These are phyloP conservation scores for Citeromyces nyonsensis DNA, from an alignment of 805 yeast genomes.

Conservation along the genomic window DNA sequence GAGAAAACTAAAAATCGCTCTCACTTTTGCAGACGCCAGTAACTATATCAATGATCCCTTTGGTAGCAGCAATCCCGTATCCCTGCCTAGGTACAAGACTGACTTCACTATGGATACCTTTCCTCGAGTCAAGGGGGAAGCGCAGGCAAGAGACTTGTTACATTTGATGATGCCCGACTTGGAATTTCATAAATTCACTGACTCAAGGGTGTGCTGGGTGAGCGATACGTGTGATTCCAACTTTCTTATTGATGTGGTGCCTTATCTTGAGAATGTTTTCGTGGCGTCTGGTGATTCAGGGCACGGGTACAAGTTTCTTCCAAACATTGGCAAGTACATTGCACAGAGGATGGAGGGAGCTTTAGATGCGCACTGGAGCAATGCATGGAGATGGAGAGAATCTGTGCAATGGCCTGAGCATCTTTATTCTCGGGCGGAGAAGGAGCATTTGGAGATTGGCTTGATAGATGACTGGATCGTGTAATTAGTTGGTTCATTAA, in stretches of 20 bases:
- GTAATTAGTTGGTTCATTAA: no score
- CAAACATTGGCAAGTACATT: constrained; percentile 23
- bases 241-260: constrained; percentile 19
- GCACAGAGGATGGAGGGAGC: constrained; percentile 10
- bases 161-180: constrained; percentile 18
- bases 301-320: constrained; percentile 24
- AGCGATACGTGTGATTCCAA: constrained; percentile 17
- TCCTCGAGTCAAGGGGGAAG: constrained; percentile 10
- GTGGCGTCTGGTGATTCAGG: constrained; percentile 26
- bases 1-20: constrained; percentile 19
- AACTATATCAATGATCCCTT: constrained; percentile 12
- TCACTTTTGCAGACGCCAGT: constrained; percentile 10
- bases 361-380: constrained; percentile 7
- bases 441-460: constrained; percentile 6
- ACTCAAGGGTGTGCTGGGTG: constrained; percentile 7
- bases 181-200: constrained; percentile 8
- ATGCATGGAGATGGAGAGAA: constrained; percentile 16
- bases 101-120: constrained; percentile 15
- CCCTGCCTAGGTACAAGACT: constrained; percentile 17
- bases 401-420: constrained; percentile 5
- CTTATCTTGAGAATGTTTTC: constrained; percentile 11
- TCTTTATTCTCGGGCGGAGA: constrained; percentile 4
- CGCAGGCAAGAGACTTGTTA: constrained; percentile 12
- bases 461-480: constrained; percentile 4
- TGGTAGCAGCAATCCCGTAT: constrained; percentile 7